Conservation (phyloP, 148 eudicot genomes). For the Cornus florida region DNA sequence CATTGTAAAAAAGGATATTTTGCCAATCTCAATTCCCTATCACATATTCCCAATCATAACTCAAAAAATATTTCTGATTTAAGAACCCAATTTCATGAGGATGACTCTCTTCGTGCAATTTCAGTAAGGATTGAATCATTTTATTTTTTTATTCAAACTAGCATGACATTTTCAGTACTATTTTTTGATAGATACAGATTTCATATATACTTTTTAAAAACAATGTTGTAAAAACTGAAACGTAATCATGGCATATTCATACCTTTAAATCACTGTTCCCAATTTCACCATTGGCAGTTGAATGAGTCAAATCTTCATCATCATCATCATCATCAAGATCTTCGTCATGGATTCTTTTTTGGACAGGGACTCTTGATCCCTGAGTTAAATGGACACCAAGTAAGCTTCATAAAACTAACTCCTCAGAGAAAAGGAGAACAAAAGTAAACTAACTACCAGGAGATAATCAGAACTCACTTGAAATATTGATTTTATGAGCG, state of each 20-base stretch:
- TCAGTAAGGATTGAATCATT: not conserved
- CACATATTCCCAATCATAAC: not conserved
- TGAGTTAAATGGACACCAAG: conserved; percentile 21
- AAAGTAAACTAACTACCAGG: not conserved
- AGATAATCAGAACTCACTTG: conserved; percentile 39
- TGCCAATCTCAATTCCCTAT: not conserved
- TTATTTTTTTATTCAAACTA: not conserved
- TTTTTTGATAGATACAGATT: not conserved
- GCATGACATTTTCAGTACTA: not conserved
- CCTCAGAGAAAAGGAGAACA: not conserved
- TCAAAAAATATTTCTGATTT: too few species aligned
- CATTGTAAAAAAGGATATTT: too few species aligned
- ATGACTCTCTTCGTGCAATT: not conserved
- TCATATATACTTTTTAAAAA: too few species aligned
- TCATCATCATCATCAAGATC: conserved; percentile 49
- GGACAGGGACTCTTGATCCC: conserved; percentile 49
- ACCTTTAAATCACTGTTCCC: conserved; percentile 38
- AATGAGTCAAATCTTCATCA: conserved; percentile 44
- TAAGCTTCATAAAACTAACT: not conserved
- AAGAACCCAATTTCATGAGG: too few species aligned
- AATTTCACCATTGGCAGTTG: conserved; percentile 30
- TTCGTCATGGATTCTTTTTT: conserved; percentile 60
- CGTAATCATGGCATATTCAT: not conserved
- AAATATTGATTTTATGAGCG: conserved; percentile 68
- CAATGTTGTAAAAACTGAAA: too few species aligned